A percentile compares a stretch with the other conserved stretches of the same genome.
These are phyloP conservation scores for Rhodamnia argentea DNA, from an alignment of 345 rosid species.

Conservation along the genomic window DNA sequence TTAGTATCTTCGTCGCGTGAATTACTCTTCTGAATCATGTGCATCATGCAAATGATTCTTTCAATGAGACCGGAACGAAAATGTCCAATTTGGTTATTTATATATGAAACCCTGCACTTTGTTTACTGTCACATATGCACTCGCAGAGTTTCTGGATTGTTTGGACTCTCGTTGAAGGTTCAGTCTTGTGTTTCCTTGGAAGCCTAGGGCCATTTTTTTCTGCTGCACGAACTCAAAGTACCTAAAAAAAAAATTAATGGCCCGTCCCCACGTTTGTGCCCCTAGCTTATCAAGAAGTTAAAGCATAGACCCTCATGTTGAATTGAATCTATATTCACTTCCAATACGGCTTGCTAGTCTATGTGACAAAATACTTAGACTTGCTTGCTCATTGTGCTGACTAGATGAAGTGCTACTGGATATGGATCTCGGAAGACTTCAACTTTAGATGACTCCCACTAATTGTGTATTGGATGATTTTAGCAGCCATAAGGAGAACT, in stretches of 20 bases:
- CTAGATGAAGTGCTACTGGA: neutral
- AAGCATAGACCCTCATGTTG: neutral
- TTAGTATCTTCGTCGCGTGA: neutral
- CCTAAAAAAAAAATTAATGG: neutral
- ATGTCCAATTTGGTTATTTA: neutral
- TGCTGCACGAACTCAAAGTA: neutral
- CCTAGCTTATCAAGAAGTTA: neutral
- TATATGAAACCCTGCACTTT: neutral
- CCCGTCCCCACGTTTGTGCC: neutral
- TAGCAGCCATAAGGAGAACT: neutral
- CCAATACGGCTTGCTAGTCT: neutral
- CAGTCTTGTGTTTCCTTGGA: too few relatives aligned
- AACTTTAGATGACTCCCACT: neutral
- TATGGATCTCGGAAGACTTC: neutral
- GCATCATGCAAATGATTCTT: neutral
- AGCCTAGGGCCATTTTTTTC: too few relatives aligned
- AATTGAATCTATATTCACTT: neutral
- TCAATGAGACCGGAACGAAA: neutral
- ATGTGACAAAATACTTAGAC: neutral
- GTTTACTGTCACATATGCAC: neutral
- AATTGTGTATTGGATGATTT: neutral
- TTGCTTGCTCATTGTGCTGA: neutral
- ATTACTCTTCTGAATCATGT: neutral
- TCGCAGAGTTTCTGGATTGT: fast-evolving
- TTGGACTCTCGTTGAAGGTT: neutral